Conservation (phyloP, 176 grass and related monocot genomes). For the Coix lacrymajobi region DNA sequence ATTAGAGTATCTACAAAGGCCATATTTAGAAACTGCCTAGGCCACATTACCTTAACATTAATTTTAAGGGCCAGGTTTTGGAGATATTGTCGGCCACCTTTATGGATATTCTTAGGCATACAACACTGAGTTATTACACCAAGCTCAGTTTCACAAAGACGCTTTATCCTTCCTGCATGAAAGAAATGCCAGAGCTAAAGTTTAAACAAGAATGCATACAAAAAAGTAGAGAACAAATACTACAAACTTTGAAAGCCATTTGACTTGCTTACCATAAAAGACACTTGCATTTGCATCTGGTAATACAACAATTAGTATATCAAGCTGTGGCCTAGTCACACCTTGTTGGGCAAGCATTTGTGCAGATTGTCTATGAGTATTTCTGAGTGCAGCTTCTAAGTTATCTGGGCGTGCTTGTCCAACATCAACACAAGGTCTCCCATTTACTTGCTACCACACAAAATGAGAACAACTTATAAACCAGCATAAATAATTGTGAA, state of each 20-base stretch:
- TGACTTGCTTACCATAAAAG: conserved; percentile 47
- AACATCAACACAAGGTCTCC: conserved; percentile 38
- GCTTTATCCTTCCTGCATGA: conserved; percentile 50
- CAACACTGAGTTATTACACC: conserved; percentile 73
- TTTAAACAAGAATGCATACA: not conserved
- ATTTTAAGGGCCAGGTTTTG: conserved; percentile 85
- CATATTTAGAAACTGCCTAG: not conserved
- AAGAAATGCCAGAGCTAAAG: not conserved
- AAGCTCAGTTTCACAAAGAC: conserved; percentile 69
- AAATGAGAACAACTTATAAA: not conserved
- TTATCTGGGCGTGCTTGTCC: conserved; percentile 17
- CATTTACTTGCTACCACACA: conserved; percentile 24
- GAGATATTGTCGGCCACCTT: conserved; percentile 51
- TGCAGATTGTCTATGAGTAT: conserved; percentile 29
- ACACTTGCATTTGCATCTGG: conserved; percentile 38
- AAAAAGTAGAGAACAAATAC: not conserved
- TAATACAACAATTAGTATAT: conserved; percentile 57
- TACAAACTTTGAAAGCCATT: not conserved
- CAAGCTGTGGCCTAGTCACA: conserved; percentile 22
- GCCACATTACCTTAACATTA: conserved; percentile 71
- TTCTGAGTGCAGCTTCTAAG: conserved; percentile 45
- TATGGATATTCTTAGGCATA: conserved; percentile 45
- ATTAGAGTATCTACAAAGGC: not conserved
- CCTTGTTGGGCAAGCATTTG: conserved; percentile 28
- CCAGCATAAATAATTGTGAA: not conserved